Percentiles rank a stretch among this genome's conserved stretches.
Conservation (phyloP, 2,329 filamentous ascomycete genomes). For the Metarhizium brunneum region DNA sequence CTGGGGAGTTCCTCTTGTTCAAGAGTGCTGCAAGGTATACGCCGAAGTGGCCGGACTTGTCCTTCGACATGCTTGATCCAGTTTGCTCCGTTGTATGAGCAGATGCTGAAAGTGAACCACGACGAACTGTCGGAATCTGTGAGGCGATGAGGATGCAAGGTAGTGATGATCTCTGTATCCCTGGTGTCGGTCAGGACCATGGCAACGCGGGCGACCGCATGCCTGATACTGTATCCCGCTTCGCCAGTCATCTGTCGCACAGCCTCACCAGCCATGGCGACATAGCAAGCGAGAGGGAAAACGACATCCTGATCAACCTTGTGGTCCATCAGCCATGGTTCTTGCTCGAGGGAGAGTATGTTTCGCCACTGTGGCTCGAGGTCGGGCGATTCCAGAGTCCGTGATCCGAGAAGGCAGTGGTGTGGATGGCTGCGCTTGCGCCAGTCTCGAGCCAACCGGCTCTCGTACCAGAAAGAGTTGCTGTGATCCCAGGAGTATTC, state of each 20-base stretch:
- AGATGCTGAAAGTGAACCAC: too few species aligned
- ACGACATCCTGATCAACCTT: constrained; percentile 18
- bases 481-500: neutral
- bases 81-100: too few species aligned
- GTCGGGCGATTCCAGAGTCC: constrained; percentile 10
- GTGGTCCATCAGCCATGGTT: constrained; percentile 31
- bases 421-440: constrained; percentile 20
- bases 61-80: too few species aligned
- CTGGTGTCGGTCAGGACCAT: too few species aligned
- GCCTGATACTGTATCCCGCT: too few species aligned
- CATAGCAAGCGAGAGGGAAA: constrained; percentile 2
- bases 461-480: constrained; percentile 19
- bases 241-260: neutral
- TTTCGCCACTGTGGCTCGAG: constrained; percentile 18
- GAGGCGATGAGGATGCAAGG: too few species aligned
- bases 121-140: too few species aligned
- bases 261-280: constrained; percentile 39
- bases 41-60: too few species aligned
- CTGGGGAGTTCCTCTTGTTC: too few species aligned
- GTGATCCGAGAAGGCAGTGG: constrained; percentile 30
- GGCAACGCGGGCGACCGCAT: too few species aligned
- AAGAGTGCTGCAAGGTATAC: too few species aligned
- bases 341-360: constrained; percentile 13
- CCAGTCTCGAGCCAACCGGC: constrained; percentile 17
- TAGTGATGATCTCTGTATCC: too few species aligned